Evolutionary conservation across 306 rosid genomes (phyloP).

Genomic region (Gastrolobium bilobum): DNA sequence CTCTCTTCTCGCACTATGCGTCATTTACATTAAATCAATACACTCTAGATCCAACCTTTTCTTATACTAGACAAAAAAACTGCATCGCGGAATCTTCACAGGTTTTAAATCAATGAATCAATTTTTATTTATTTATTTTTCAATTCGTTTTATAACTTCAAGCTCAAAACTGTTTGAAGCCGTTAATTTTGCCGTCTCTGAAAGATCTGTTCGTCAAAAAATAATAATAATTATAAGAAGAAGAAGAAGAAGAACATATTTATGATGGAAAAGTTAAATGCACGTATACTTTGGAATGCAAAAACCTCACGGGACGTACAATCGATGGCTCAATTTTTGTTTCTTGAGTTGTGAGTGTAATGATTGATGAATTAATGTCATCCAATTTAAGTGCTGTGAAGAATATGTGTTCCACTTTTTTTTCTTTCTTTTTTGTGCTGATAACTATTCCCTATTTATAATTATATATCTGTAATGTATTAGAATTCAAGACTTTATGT

Average conservation of each 20-base stretch:
- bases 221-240: not conserved
- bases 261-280: conserved; percentile 22
- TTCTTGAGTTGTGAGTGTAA: not conserved
- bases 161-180: conserved; percentile 12
- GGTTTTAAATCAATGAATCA: not conserved
- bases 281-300: conserved; percentile 11
- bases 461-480: conserved; percentile 8
- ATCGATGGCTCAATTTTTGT: not conserved
- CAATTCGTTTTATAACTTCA: not conserved
- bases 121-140: not conserved
- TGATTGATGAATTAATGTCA: not conserved
- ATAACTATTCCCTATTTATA: not conserved
- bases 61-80: not conserved
- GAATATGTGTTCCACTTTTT: conserved; percentile 1
- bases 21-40: not conserved
- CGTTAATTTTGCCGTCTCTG: conserved; percentile 14
- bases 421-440: not conserved
- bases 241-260: not conserved
- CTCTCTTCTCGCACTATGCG: not conserved
- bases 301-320: not conserved
- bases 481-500: not conserved
- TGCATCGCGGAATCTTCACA: not conserved
- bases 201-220: conserved; percentile 16
- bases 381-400: conserved; percentile 28
- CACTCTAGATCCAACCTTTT: conserved; percentile 43